These are phyloP conservation scores for Plasmodium reichenowi DNA, from an alignment of 169 alveolate species.

Conservation along the genomic window DNA sequence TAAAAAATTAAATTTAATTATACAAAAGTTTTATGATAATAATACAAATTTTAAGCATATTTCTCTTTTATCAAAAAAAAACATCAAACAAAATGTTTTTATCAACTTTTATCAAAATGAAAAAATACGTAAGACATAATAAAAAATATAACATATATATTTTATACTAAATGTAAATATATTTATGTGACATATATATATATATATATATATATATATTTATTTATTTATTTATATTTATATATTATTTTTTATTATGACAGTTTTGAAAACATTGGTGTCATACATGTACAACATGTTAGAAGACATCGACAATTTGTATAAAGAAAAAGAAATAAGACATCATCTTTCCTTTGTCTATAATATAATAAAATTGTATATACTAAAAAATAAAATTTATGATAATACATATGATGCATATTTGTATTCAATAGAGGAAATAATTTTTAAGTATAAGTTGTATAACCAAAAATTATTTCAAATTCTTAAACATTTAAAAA, in stretches of 20 bases:
- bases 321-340: slow-evolving; percentile 57
- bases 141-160: background rate
- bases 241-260: background rate
- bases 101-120: slow-evolving; percentile 59
- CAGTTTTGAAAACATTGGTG: slow-evolving; percentile 46
- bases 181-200: background rate
- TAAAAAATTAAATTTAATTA: slow-evolving; percentile 35
- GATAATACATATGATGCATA: slow-evolving; percentile 1
- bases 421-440: slow-evolving; percentile 34
- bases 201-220: background rate
- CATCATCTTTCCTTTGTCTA: slow-evolving; percentile 53
- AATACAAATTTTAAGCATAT: slow-evolving; percentile 30
- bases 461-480: slow-evolving; percentile 47
- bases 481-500: slow-evolving; percentile 7
- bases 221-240: background rate
- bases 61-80: slow-evolving; percentile 17
- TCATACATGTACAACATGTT: slow-evolving; percentile 25
- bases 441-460: slow-evolving; percentile 48
- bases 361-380: slow-evolving; percentile 29
- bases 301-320: background rate
- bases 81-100: slow-evolving; percentile 35
- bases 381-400: slow-evolving; percentile 4
- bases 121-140: slow-evolving; percentile 60
- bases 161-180: background rate
- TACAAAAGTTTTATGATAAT: slow-evolving; percentile 39